Evolutionary conservation across 1,284 basidiomycete genomes (phyloP).

Genomic region (Cryptococcus sp.): DNA sequence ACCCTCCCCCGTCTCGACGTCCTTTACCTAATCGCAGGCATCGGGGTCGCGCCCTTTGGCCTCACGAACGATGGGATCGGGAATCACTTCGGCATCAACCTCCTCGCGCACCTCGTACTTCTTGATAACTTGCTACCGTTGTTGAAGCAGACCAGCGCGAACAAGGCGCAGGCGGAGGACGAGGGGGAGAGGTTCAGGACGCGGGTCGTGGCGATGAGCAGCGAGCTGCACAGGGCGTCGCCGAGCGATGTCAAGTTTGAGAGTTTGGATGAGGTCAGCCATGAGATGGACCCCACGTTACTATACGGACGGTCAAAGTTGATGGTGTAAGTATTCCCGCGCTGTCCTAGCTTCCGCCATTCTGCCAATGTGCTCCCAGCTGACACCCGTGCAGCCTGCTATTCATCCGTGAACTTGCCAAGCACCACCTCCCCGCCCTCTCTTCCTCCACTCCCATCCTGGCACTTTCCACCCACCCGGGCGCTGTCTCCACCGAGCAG

Average conservation of each 20-base stretch:
- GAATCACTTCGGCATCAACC: conserved; percentile 44
- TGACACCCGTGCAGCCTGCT: conserved; percentile 24
- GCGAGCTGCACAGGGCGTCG: conserved; percentile 37
- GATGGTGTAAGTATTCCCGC: conserved; percentile 27
- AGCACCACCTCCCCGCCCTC: conserved; percentile 27
- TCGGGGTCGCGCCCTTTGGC: conserved; percentile 42
- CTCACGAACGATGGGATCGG: conserved; percentile 35
- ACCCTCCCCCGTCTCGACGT: conserved; percentile 30
- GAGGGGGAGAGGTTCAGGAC: conserved; percentile 26
- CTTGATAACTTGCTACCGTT: conserved; percentile 34
- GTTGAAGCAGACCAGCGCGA: conserved; percentile 32
- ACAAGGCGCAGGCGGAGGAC: conserved; percentile 15
- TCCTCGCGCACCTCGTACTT: conserved; percentile 37
- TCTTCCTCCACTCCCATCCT: conserved; percentile 30
- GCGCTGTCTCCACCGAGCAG: conserved; percentile 42
- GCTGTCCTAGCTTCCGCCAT: neutral
- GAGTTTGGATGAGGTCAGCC: conserved; percentile 34
- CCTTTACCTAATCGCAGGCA: conserved; percentile 39
- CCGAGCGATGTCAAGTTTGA: conserved; percentile 37
- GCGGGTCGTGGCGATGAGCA: conserved; percentile 37
- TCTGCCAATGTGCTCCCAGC: neutral
- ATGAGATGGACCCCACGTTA: conserved; percentile 27
- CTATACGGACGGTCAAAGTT: conserved; percentile 39
- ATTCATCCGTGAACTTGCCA: conserved; percentile 39
- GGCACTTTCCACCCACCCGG: conserved; percentile 40